phyloP scores from a whole-genome alignment of 2,329 filamentous ascomycete species.

The Colletotrichum sp. region DNA sequence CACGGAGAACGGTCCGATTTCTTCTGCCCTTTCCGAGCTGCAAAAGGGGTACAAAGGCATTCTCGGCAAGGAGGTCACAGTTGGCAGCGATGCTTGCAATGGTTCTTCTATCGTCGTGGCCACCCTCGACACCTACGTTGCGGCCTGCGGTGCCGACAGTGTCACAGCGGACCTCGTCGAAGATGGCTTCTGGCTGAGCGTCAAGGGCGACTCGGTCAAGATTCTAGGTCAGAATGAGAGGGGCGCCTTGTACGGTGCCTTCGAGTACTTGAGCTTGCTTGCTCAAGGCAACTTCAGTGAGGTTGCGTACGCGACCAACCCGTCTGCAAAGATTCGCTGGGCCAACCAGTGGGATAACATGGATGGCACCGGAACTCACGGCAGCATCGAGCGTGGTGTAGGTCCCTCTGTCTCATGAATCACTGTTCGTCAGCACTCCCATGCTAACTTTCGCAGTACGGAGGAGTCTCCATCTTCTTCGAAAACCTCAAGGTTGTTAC shows the following conservation, averaged over 20 bases:
- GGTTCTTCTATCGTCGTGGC: slow-evolving; percentile 23
- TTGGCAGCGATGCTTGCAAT: slow-evolving; percentile 25
- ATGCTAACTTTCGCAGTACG: slow-evolving; percentile 46
- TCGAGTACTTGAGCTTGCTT: slow-evolving; percentile 71
- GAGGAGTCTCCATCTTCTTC: slow-evolving; percentile 73
- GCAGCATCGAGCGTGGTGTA: slow-evolving; percentile 68
- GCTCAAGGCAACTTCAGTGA: slow-evolving; percentile 58
- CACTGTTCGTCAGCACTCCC: neutral
- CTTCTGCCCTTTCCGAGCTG: slow-evolving; percentile 64
- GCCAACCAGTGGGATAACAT: slow-evolving; percentile 78
- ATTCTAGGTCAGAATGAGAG: slow-evolving; percentile 72
- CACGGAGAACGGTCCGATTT: slow-evolving; percentile 59
- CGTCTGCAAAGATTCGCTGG: slow-evolving; percentile 69
- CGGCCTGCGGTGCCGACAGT: slow-evolving; percentile 48
- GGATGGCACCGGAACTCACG: slow-evolving; percentile 41
- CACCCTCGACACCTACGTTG: slow-evolving; percentile 26
- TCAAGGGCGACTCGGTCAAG: slow-evolving; percentile 49
- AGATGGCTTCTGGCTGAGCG: slow-evolving; percentile 68
- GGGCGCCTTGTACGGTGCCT: slow-evolving; percentile 72
- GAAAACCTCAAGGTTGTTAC: slow-evolving; percentile 57
- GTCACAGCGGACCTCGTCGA: slow-evolving; percentile 43
- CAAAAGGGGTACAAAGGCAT: slow-evolving; percentile 62
- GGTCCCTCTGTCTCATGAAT: neutral
- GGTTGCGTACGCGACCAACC: slow-evolving; percentile 53
- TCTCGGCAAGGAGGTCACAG: slow-evolving; percentile 50